Percentiles rank a stretch among this genome's conserved stretches.
These are phyloP conservation scores for Gynostemma pentaphyllum DNA, from an alignment of 306 rosid species.

Conservation along the genomic window DNA sequence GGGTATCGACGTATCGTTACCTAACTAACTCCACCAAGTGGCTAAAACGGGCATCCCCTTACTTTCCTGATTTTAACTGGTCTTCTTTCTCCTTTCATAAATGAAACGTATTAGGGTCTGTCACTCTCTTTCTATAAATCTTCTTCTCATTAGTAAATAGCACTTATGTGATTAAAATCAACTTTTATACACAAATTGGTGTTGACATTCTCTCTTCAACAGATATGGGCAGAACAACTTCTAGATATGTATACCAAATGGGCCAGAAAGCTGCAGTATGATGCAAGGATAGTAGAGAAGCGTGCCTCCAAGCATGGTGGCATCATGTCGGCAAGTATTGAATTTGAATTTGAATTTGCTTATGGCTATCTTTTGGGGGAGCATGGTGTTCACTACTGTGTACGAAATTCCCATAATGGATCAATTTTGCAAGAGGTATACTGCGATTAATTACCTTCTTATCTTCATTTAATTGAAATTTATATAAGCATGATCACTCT, in stretches of 20 bases:
- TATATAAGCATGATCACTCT: not conserved
- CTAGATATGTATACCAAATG: conserved; percentile 60
- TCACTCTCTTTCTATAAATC: not conserved
- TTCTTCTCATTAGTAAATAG: not conserved
- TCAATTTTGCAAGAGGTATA: conserved; percentile 37
- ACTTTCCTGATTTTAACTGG: not conserved
- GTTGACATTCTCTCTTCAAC: not conserved
- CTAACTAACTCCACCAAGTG: not conserved
- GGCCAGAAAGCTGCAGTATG: conserved; percentile 60
- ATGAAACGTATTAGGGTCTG: not conserved
- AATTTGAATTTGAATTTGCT: conserved; percentile 68
- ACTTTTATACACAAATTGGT: not conserved
- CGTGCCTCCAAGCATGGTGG: conserved; percentile 36
- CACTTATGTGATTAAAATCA: not conserved
- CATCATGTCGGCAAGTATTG: conserved; percentile 44
- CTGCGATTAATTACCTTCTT: not conserved
- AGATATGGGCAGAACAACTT: conserved; percentile 71
- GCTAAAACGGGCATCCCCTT: not conserved
- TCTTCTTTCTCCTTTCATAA: not conserved
- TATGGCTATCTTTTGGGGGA: conserved; percentile 83
- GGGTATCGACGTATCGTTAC: not conserved
- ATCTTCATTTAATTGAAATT: not conserved
- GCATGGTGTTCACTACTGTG: conserved; percentile 55
- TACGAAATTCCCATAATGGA: conserved; percentile 31
- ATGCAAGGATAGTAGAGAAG: conserved; percentile 62